These are phyloP conservation scores for Sarocladium brachiariae DNA, from an alignment of 2,329 filamentous ascomycete genomes.

Conservation along the genomic window DNA sequence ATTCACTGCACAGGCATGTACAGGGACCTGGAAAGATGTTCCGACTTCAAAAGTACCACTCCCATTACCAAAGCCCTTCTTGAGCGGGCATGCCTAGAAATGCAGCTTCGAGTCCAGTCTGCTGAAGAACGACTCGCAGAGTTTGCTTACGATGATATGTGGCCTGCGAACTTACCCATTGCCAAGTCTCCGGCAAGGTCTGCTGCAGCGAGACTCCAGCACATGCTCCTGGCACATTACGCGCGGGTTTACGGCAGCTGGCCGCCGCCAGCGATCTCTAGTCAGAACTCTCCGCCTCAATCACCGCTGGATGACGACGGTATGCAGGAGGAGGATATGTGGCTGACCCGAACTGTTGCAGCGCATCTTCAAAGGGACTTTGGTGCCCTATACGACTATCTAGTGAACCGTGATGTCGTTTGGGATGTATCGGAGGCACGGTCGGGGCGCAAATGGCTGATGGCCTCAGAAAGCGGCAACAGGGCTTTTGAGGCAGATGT, in stretches of 20 bases:
- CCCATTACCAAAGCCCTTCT: constrained; percentile 57
- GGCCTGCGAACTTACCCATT: constrained; percentile 30
- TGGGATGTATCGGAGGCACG: constrained; percentile 59
- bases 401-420: constrained; percentile 59
- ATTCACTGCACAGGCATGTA: constrained; percentile 61
- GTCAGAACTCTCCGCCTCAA: constrained; percentile 2
- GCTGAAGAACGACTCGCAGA: constrained; percentile 53
- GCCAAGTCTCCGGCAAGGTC: constrained; percentile 26
- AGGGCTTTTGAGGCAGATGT: constrained; percentile 42
- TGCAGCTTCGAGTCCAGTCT: constrained; percentile 54
- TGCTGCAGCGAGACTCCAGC: constrained; percentile 52
- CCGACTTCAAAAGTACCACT: constrained; percentile 53
- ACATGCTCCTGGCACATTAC: constrained; percentile 55
- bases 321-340: constrained; percentile 39
- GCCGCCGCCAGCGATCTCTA: constrained; percentile 39
- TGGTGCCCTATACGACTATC: constrained; percentile 61
- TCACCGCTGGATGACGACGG: constrained; percentile 14
- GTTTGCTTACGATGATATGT: constrained; percentile 58
- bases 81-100: constrained; percentile 54
- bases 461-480: constrained; percentile 42
- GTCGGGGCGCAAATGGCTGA: constrained; percentile 58
- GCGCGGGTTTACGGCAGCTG: constrained; percentile 49
- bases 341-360: constrained; percentile 54
- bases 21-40: constrained; percentile 38
- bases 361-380: constrained; percentile 58